Conservation (phyloP, 257 asterid genomes). For the Lithospermum erythrorhizon region DNA sequence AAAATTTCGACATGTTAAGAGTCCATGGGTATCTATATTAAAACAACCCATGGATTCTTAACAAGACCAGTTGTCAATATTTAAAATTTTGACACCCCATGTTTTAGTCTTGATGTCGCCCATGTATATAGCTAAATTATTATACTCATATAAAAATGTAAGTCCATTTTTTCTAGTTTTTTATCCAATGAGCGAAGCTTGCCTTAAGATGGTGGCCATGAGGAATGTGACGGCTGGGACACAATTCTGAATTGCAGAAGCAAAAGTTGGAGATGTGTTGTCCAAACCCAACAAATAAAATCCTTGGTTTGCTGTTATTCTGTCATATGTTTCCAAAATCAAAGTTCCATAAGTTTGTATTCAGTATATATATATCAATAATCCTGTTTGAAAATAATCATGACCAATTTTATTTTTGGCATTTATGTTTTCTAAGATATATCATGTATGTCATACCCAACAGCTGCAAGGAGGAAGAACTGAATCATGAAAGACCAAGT, state of each 20-base stretch:
- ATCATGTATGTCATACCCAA: conserved; percentile 44
- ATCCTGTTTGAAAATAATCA: too few relatives aligned
- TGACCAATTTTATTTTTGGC: too few relatives aligned
- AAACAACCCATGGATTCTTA: too few relatives aligned
- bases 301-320: conserved; percentile 94
- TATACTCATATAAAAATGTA: too few relatives aligned
- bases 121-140: too few relatives aligned
- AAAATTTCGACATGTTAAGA: too few relatives aligned
- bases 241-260: conserved; percentile 91
- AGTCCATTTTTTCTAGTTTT: too few relatives aligned
- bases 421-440: too few relatives aligned
- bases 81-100: too few relatives aligned
- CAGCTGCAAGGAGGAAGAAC: conserved; percentile 85
- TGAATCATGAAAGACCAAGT: conserved; percentile 55
- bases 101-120: too few relatives aligned
- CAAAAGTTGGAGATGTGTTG: conserved; percentile 91
- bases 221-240: conserved; percentile 97
- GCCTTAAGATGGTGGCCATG: conserved; percentile 82
- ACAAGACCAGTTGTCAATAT: too few relatives aligned
- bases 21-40: too few relatives aligned
- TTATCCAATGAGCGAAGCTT: conserved; percentile 1
- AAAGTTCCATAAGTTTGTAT: background rate
- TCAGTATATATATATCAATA: background rate
- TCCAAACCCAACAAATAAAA: conserved; percentile 92
- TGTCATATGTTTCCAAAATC: conserved; percentile 7